phyloP scores from a whole-genome alignment of 2,329 filamentous ascomycete genomes.

The Penicillium janthinellum region DNA sequence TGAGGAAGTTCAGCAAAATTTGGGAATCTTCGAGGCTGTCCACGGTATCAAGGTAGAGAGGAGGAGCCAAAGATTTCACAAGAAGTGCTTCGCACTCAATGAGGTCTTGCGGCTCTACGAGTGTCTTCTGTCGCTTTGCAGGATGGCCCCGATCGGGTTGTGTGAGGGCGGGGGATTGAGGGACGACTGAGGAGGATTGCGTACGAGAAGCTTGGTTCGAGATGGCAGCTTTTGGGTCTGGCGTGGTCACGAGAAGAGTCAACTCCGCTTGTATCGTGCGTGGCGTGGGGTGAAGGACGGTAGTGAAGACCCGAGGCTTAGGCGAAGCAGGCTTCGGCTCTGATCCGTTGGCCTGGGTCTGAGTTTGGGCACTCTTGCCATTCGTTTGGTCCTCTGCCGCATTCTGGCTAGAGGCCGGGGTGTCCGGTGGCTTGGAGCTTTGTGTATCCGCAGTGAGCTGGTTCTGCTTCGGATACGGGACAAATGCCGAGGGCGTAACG shows the following conservation, averaged over 20 bases:
- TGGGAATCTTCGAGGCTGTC: conserved; percentile 69
- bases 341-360: conserved; percentile 43
- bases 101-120: conserved; percentile 73
- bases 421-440: conserved; percentile 28
- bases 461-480: conserved; percentile 65
- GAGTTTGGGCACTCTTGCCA: conserved; percentile 35
- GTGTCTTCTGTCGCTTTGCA: conserved; percentile 72
- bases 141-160: conserved; percentile 57
- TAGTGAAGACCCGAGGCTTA: conserved; percentile 67
- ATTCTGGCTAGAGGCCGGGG: conserved; percentile 14
- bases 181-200: conserved; percentile 44
- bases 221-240: conserved; percentile 54
- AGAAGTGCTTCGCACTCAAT: conserved; percentile 76
- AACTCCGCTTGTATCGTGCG: conserved; percentile 76
- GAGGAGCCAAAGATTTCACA: conserved; percentile 70
- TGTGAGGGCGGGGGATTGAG: conserved; percentile 69
- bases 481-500: conserved; percentile 84
- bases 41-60: conserved; percentile 76
- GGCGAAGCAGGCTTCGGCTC: conserved; percentile 52
- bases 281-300: conserved; percentile 82
- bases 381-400: conserved; percentile 26
- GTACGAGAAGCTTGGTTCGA: conserved; percentile 45
- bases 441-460: conserved; percentile 35
- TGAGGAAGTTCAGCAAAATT: conserved; percentile 68
- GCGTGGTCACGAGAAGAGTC: conserved; percentile 72